Evolutionary conservation across 345 rosid species (phyloP), one percentile per base, ranked within the genome.

Genomic region (Geranium brycei): DNA sequence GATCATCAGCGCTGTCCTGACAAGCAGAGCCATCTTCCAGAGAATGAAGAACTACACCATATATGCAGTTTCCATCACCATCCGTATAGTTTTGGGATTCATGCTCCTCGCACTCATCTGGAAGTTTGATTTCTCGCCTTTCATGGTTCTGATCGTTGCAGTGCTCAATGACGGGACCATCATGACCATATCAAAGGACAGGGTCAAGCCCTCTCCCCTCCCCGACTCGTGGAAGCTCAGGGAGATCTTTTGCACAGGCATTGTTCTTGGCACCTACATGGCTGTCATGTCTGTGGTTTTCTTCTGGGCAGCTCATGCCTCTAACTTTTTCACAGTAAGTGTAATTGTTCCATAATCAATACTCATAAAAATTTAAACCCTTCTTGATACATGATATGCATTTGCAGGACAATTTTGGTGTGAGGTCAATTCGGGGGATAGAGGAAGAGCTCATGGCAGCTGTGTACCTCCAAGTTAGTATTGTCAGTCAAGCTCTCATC

Each of bases 21-120:
- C 98, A 23, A 91, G 98, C 72, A 79, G 96, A 68, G 96, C 96
- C 40, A 91, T 89, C 75, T 91, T 91, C 71, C 98, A 91, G 73
- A 81, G 98, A 69, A 91, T 91, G 98, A 91, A 91, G 78, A 91
- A 91, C 76, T 91, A 91, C 82, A 91, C 98, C 62, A 91, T 91
- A 65, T 91, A 91, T 76, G 98, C 98, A 7, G 98, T 91, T 61
- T 89, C 98, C 16, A 85, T 91, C 57, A 91, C 96, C 0, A 87
- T 91, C 65, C 92, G 96, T 71, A 82, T 91, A 38, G 96, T 91
- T 67, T 68, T 89, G 41, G 96, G 96, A 16, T 91, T 91, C 66
- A 51, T 85, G 85, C 84, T 91, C 53, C 82, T 91, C 51, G 96
- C 96, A 61, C 95, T 91, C 4, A 87, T 91, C 38, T 91, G 98